Conservation (phyloP, 176 grass and related monocot genomes). For the Tillandsia leiboldiana region DNA sequence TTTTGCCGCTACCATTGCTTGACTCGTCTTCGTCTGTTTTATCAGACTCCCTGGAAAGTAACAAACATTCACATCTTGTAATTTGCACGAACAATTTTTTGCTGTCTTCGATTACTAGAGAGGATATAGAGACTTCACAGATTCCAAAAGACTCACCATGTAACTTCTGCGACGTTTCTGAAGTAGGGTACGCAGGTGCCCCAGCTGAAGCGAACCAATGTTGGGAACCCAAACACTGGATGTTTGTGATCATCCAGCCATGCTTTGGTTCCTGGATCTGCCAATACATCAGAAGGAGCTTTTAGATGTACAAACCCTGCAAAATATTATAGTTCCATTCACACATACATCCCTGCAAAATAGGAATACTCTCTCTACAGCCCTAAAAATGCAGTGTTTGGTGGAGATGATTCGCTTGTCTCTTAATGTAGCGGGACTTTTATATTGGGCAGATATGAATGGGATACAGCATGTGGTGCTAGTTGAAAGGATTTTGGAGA, state of each 20-base stretch:
- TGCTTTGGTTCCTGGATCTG: constrained; percentile 86
- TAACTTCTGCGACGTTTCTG: constrained; percentile 55
- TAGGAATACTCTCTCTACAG: no score
- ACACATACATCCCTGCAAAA: no score
- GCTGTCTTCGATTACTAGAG: neutral
- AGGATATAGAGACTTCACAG: neutral
- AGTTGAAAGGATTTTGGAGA: no score
- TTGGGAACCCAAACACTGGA: constrained; percentile 73
- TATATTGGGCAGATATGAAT: no score
- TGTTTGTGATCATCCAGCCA: constrained; percentile 84
- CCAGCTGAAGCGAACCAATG: constrained; percentile 90
- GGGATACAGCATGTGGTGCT: no score
- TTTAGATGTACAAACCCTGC: neutral
- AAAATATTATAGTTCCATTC: no score
- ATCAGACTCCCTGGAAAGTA: constrained; percentile 63
- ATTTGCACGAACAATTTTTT: neutral
- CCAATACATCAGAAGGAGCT: constrained; percentile 2
- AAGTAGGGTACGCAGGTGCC: constrained; percentile 75
- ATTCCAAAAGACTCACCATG: constrained; percentile 44
- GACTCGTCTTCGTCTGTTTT: constrained; percentile 55
- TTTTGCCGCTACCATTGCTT: constrained; percentile 36
- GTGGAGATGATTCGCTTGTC: no score
- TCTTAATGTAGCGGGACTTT: no score
- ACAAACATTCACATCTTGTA: neutral
- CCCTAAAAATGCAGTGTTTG: no score